Evolutionary conservation across 495 filamentous ascomycete species (phyloP).

Genomic region (Hamigera avellanea): DNA sequence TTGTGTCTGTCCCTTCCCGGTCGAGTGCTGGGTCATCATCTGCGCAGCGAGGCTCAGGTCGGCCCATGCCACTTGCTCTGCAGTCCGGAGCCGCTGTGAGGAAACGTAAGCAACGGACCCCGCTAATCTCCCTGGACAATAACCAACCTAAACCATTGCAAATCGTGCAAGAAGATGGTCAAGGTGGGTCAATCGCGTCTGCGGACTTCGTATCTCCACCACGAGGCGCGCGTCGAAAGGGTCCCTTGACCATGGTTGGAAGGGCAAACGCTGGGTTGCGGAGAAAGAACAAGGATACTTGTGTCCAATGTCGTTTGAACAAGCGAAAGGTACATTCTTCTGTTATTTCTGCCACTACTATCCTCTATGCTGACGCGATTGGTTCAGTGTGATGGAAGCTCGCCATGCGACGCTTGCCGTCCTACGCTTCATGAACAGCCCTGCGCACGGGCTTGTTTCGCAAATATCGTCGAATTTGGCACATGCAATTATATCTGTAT

Average conservation of each 20-base stretch:
- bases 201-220: constrained; percentile 37
- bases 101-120: constrained; percentile 31
- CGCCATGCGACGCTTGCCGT: constrained; percentile 38
- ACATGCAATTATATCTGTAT: constrained; percentile 41
- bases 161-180: constrained; percentile 38
- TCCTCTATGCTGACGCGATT: constrained; percentile 3
- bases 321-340: constrained; percentile 30
- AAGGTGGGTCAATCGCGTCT: constrained; percentile 35
- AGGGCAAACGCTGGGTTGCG: constrained; percentile 34
- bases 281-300: constrained; percentile 38
- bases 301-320: constrained; percentile 36
- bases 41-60: constrained; percentile 16
- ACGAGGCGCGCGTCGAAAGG: constrained; percentile 35
- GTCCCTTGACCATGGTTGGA: constrained; percentile 32
- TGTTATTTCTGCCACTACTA: background rate
- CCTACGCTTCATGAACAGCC: constrained; percentile 37
- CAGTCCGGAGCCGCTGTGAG: constrained; percentile 25
- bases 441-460: constrained; percentile 36
- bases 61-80: constrained; percentile 21
- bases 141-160: constrained; percentile 25
- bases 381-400: constrained; percentile 32
- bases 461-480: constrained; percentile 38
- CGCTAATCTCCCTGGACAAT: constrained; percentile 19
- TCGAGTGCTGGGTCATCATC: constrained; percentile 15
- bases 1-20: constrained; percentile 16